phyloP scores from a whole-genome alignment of 2,329 filamentous ascomycete genomes.

The Chaetomium olivaceum region DNA sequence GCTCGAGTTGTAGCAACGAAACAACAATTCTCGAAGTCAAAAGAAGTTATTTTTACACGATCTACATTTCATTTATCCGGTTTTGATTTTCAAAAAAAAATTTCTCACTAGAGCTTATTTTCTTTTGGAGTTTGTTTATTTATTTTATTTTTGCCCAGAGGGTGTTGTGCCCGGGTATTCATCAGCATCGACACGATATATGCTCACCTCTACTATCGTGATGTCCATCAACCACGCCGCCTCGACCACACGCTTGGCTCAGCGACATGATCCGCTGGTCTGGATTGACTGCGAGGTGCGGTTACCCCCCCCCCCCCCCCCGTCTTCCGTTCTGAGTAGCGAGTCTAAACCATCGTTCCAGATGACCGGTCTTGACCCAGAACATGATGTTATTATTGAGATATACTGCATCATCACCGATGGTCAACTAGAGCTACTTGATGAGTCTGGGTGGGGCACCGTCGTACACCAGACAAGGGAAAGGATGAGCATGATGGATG shows the following conservation, averaged over 20 bases:
- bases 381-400: slow-evolving; percentile 82
- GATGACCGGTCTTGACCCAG: slow-evolving; percentile 88
- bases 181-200: background rate
- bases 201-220: background rate
- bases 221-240: background rate
- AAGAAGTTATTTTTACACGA: too few species aligned
- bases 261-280: slow-evolving; percentile 63
- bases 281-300: slow-evolving; percentile 75
- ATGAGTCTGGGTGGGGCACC: slow-evolving; percentile 75
- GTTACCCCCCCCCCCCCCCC: too few species aligned
- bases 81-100: too few species aligned
- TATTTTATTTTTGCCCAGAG: too few species aligned
- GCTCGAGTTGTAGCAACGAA: too few species aligned
- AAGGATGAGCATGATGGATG: slow-evolving; percentile 75
- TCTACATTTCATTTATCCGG: too few species aligned
- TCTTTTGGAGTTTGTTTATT: too few species aligned
- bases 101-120: too few species aligned
- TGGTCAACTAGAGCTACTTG: slow-evolving; percentile 71
- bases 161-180: too few species aligned
- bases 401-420: slow-evolving; percentile 92
- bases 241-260: background rate
- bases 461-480: slow-evolving; percentile 72
- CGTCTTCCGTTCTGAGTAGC: slow-evolving; percentile 16
- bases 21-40: too few species aligned
- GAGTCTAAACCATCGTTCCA: slow-evolving; percentile 39